A percentile compares a stretch with the other conserved stretches of the same genome.
Evolutionary conservation across 441 rosid species (phyloP).

Genomic region (Theobroma grandiflorum): DNA sequence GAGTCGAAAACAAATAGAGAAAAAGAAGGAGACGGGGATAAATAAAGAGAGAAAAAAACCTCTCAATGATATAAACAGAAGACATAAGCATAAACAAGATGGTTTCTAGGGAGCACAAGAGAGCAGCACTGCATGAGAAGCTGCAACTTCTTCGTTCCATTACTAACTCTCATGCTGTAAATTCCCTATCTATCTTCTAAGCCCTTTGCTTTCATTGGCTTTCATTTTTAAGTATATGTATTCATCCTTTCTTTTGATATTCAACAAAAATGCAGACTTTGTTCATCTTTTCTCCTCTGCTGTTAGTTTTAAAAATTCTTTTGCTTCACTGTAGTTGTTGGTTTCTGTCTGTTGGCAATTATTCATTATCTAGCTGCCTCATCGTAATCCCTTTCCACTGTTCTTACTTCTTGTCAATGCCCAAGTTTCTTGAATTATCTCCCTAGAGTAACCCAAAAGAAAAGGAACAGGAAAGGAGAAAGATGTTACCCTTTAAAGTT

Average conservation of each 20-base stretch:
- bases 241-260: not conserved
- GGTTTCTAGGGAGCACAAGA: constrained; percentile 62
- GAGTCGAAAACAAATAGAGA: constrained; percentile 35
- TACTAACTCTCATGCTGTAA: constrained; percentile 63
- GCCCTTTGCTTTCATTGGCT: constrained; percentile 26
- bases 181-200: constrained; percentile 25
- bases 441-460: not conserved
- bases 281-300: not conserved
- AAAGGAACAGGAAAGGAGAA: not conserved
- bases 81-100: constrained; percentile 18
- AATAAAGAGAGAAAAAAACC: constrained; percentile 1
- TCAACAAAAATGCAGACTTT: not conserved
- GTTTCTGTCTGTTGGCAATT: not conserved
- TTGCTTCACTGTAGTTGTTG: not conserved
- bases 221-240: not conserved
- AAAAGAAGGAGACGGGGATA: constrained; percentile 17
- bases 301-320: not conserved
- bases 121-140: constrained; percentile 55
- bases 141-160: constrained; percentile 60
- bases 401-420: not conserved
- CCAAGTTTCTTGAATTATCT: not conserved
- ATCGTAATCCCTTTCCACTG: not conserved
- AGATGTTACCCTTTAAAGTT: not conserved
- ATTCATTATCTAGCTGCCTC: not conserved
- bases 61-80: constrained; percentile 28